Evolutionary conservation across 2,329 filamentous ascomycete species (phyloP).

Genomic region (Pestalotiopsis fici): DNA sequence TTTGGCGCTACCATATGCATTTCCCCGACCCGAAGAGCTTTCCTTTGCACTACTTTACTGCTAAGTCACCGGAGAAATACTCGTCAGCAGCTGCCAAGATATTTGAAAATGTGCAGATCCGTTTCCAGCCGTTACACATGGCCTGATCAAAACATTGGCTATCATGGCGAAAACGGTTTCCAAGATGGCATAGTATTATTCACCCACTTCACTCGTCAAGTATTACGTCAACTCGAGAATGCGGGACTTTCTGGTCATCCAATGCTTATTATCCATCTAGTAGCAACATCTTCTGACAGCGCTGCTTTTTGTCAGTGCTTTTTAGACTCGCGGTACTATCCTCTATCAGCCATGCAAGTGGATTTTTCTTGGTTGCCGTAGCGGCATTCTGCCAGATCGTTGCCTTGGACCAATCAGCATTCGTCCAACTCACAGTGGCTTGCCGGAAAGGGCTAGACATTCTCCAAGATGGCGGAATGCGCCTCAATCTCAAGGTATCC

Average conservation of each 20-base stretch:
- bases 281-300: too few relatives aligned
- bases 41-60: not conserved
- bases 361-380: not conserved
- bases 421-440: not conserved
- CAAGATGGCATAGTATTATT: not conserved
- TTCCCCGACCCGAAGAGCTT: not conserved
- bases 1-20: not conserved
- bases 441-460: constrained; percentile 1
- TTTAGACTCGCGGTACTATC: not conserved
- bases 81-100: not conserved
- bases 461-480: not conserved
- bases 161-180: not conserved
- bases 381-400: not conserved
- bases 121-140: not conserved
- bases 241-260: too few relatives aligned
- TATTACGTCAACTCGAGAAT: not conserved
- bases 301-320: not conserved
- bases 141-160: not conserved
- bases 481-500: not conserved
- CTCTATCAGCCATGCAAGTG: not conserved
- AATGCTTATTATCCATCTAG: too few relatives aligned
- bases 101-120: not conserved
- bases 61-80: not conserved
- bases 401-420: not conserved
- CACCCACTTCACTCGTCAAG: too few relatives aligned